Conservation (phyloP, 192 early-diverging fungal species). For the Paraglomus occultum region DNA sequence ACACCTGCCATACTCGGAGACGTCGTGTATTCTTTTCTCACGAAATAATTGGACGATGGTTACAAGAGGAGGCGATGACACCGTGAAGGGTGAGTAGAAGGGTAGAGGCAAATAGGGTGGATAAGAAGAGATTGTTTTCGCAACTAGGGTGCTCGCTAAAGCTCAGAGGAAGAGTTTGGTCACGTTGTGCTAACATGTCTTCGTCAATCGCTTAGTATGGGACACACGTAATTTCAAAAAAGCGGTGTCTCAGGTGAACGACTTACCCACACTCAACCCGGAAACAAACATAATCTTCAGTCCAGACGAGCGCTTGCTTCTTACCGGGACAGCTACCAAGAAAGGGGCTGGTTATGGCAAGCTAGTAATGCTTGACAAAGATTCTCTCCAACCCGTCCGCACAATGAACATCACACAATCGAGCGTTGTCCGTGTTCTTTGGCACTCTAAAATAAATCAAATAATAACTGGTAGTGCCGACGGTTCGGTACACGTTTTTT, state of each 20-base stretch:
- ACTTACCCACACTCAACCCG: slow-evolving; percentile 64
- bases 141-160: no score
- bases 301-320: slow-evolving; percentile 73
- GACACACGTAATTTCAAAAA: slow-evolving; percentile 75
- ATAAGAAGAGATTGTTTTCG: no score
- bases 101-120: no score
- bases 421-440: slow-evolving; percentile 72
- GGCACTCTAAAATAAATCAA: slow-evolving; percentile 87
- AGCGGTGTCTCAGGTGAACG: slow-evolving; percentile 54
- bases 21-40: slow-evolving; percentile 69
- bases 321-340: slow-evolving; percentile 71
- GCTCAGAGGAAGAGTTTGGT: no score
- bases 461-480: slow-evolving; percentile 76
- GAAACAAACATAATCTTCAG: slow-evolving; percentile 82
- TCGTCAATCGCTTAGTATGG: slow-evolving; percentile 61
- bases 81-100: slow-evolving; percentile 64
- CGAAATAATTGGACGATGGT: slow-evolving; percentile 62
- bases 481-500: slow-evolving; percentile 74
- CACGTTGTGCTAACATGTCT: background rate
- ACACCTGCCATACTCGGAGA: slow-evolving; percentile 66
- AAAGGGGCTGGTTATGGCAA: slow-evolving; percentile 69
- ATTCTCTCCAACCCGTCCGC: slow-evolving; percentile 53
- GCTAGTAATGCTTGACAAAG: slow-evolving; percentile 62
- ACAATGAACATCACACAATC: slow-evolving; percentile 55
- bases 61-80: slow-evolving; percentile 80